phyloP scores from a whole-genome alignment of 139 green algal genomes.

The Desmodesmus armatus region DNA sequence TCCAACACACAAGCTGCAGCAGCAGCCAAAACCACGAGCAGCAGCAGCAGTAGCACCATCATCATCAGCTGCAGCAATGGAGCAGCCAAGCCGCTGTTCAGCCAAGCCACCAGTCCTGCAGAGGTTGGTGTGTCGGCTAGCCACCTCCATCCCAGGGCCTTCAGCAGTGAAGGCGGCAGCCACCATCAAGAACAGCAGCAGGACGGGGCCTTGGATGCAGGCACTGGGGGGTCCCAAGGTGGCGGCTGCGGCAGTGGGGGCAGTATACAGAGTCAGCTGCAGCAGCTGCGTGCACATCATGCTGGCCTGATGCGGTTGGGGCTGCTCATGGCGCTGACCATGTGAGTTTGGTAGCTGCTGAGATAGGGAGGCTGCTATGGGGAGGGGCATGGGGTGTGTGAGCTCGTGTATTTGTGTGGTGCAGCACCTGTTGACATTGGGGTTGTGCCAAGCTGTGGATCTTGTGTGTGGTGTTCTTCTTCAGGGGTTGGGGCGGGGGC shows the following conservation, averaged over 20 bases:
- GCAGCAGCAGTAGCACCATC: too few species aligned
- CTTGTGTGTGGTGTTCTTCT: too few species aligned
- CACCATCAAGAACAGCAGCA: neutral
- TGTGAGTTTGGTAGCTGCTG: slow-evolving; percentile 94
- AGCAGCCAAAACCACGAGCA: neutral
- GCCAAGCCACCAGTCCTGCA: neutral
- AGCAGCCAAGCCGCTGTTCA: neutral
- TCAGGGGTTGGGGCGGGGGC: too few species aligned
- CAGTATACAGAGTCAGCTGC: neutral
- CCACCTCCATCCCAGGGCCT: neutral
- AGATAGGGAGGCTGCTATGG: too few species aligned
- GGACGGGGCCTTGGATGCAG: neutral
- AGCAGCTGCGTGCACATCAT: slow-evolving; percentile 4
- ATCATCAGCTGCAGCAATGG: neutral
- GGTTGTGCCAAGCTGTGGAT: too few species aligned
- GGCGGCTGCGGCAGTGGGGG: neutral
- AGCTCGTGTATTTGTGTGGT: too few species aligned
- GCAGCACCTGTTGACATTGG: too few species aligned
- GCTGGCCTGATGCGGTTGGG: slow-evolving; percentile 28
- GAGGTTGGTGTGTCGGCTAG: neutral
- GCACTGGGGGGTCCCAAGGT: neutral
- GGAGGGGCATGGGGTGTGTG: too few species aligned
- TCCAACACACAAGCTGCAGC: neutral
- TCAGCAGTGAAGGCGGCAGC: neutral
- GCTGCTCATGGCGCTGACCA: slow-evolving; percentile 57